phyloP scores from a whole-genome alignment of 2,329 filamentous ascomycete genomes.

The Sporothrix brunneoviolacea region DNA sequence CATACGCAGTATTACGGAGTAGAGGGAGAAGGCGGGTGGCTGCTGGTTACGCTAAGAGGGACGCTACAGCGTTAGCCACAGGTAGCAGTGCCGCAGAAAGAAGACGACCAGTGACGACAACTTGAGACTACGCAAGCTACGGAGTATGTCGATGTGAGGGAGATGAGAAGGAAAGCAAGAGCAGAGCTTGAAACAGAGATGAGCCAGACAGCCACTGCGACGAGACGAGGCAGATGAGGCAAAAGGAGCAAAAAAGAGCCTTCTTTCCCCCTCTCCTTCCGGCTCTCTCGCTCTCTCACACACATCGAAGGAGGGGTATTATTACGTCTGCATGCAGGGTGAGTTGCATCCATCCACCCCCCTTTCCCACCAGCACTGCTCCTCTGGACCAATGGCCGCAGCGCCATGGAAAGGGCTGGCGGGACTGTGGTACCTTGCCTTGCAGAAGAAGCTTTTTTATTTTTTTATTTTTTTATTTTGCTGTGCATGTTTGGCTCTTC shows the following conservation, averaged over 20 bases:
- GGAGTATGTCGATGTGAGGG: too few relatives aligned
- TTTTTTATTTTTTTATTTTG: too few relatives aligned
- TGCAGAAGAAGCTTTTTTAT: too few relatives aligned
- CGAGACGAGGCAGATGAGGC: neutral
- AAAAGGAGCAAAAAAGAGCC: neutral
- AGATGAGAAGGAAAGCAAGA: neutral
- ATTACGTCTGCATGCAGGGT: conserved; percentile 3
- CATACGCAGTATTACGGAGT: too few relatives aligned
- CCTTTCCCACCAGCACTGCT: neutral
- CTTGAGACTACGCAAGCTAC: too few relatives aligned
- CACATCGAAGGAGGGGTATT: neutral
- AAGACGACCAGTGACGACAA: too few relatives aligned
- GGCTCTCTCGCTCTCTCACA: neutral
- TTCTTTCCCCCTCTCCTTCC: neutral
- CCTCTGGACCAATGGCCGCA: neutral
- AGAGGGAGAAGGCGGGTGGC: too few relatives aligned
- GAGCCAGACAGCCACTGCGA: neutral
- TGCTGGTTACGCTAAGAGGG: too few relatives aligned
- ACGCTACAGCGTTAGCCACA: too few relatives aligned
- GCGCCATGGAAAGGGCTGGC: too few relatives aligned
- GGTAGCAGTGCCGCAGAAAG: too few relatives aligned
- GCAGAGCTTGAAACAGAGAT: neutral
- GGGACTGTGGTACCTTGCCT: too few relatives aligned
- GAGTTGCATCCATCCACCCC: conserved; percentile 1
- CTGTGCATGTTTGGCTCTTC: neutral